phyloP scores from a whole-genome alignment of 75 land plant species.

The Selaginella moellendorffii region DNA sequence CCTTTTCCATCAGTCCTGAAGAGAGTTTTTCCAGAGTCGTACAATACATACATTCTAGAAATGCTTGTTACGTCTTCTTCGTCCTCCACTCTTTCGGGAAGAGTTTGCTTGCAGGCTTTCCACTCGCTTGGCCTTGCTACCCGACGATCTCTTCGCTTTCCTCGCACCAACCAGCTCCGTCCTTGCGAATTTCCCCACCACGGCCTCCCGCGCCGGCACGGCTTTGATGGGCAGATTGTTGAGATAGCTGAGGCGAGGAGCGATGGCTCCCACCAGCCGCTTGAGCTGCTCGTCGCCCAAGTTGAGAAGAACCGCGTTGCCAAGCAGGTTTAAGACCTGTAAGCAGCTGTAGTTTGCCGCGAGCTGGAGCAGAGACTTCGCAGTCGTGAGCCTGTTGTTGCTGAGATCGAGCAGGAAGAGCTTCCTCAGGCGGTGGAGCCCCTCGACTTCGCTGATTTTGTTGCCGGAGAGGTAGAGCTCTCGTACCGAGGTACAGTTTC shows the following conservation, averaged over 20 bases:
- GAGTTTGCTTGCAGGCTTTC: not conserved
- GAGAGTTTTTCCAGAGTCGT: not conserved
- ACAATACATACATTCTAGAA: not conserved
- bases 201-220: constrained; percentile 4
- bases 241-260: not conserved
- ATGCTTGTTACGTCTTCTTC: not conserved
- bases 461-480: constrained; percentile 7
- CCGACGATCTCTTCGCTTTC: not conserved
- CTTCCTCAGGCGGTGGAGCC: constrained; percentile 3
- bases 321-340: constrained; percentile 1
- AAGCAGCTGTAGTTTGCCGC: constrained; percentile 4
- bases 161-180: not conserved
- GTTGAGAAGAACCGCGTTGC: constrained; percentile 3
- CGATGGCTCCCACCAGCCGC: not conserved
- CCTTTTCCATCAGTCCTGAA: too few relatives aligned
- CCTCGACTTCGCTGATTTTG: constrained; percentile 7
- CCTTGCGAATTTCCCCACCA: not conserved
- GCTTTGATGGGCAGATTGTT: not conserved
- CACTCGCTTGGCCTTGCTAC: not conserved
- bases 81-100: not conserved
- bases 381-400: not conserved
- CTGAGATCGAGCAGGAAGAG: not conserved
- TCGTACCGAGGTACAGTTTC: not conserved
- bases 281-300: constrained; percentile 3
- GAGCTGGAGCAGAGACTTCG: not conserved